Evolutionary conservation across 1,139 yeast species (phyloP).

Genomic region (Sugiyamaella pinicola): DNA sequence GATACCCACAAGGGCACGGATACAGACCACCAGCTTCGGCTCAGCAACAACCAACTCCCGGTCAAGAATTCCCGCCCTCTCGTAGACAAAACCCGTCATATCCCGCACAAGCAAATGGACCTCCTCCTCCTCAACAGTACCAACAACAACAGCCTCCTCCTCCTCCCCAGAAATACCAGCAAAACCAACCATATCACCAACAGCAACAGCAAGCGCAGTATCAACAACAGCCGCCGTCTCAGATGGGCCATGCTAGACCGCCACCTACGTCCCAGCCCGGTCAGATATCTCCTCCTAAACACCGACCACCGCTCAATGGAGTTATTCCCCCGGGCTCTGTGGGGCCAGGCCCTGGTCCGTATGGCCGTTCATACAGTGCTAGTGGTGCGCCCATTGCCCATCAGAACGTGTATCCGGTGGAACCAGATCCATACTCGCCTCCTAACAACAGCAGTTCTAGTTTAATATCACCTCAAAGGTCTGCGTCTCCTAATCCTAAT

Average conservation of each 20-base stretch:
- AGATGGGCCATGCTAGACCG: too few relatives aligned
- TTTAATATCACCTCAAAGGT: slow-evolving; percentile 16
- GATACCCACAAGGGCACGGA: neutral
- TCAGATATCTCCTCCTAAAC: too few relatives aligned
- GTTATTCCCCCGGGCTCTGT: slow-evolving; percentile 13
- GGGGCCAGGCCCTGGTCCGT: slow-evolving; percentile 18
- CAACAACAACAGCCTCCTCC: slow-evolving; percentile 8
- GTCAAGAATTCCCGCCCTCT: neutral
- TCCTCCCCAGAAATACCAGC: slow-evolving; percentile 4
- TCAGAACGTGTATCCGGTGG: slow-evolving; percentile 19
- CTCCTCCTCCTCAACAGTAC: slow-evolving; percentile 18
- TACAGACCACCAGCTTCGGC: neutral
- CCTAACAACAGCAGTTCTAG: slow-evolving; percentile 14
- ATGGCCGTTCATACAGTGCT: slow-evolving; percentile 16
- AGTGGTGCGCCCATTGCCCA: neutral
- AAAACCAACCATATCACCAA: slow-evolving; percentile 6
- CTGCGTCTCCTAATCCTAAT: slow-evolving; percentile 24
- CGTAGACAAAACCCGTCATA: neutral
- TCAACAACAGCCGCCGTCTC: slow-evolving; percentile 16
- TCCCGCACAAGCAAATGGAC: slow-evolving; percentile 4
- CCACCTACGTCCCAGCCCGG: too few relatives aligned
- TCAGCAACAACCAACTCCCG: neutral
- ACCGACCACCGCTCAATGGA: too few relatives aligned
- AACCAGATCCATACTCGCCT: slow-evolving; percentile 27
- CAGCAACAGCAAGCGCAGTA: slow-evolving; percentile 9